Conservation (phyloP, 768 basidiomycete species). For the Macrolepiota albuminosa region DNA sequence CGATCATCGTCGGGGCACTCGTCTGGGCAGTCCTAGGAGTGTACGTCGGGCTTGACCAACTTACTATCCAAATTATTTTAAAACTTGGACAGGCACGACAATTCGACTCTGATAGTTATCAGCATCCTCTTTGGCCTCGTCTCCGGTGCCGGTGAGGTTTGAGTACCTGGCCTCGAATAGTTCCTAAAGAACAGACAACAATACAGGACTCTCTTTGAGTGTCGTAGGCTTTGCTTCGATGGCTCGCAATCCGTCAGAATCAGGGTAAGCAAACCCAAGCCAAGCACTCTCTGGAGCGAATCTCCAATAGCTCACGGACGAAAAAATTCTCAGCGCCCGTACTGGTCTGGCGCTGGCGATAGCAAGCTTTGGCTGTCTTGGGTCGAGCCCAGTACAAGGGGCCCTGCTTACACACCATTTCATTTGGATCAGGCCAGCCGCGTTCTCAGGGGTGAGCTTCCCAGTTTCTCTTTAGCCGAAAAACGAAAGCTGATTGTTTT, state of each 20-base stretch:
- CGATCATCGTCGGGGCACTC: slow-evolving; percentile 4
- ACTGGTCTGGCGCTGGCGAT: slow-evolving; percentile 29
- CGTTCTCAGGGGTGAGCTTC: slow-evolving; percentile 17
- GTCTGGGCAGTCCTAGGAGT: slow-evolving; percentile 33
- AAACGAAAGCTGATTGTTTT: too few species aligned
- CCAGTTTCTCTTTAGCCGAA: too few species aligned
- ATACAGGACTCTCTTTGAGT: background rate
- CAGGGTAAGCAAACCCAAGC: slow-evolving; percentile 23
- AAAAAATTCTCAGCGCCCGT: slow-evolving; percentile 22
- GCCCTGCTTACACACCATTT: slow-evolving; percentile 26
- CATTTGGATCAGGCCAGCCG: slow-evolving; percentile 27
- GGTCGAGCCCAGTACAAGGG: slow-evolving; percentile 31
- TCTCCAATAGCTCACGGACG: background rate
- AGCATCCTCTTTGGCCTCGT: slow-evolving; percentile 43
- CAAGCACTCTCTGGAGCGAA: background rate
- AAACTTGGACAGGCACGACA: slow-evolving; percentile 21
- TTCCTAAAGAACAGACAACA: background rate
- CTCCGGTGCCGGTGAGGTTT: slow-evolving; percentile 37
- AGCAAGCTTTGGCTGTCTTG: slow-evolving; percentile 27
- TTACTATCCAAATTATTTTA: background rate
- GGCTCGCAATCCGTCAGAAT: slow-evolving; percentile 26
- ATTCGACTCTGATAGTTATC: slow-evolving; percentile 31
- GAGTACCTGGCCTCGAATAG: background rate
- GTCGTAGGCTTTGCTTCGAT: slow-evolving; percentile 21
- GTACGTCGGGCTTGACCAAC: slow-evolving; percentile 13